Conservation (phyloP, 257 asterid genomes). For the Solanum clarkiae region DNA sequence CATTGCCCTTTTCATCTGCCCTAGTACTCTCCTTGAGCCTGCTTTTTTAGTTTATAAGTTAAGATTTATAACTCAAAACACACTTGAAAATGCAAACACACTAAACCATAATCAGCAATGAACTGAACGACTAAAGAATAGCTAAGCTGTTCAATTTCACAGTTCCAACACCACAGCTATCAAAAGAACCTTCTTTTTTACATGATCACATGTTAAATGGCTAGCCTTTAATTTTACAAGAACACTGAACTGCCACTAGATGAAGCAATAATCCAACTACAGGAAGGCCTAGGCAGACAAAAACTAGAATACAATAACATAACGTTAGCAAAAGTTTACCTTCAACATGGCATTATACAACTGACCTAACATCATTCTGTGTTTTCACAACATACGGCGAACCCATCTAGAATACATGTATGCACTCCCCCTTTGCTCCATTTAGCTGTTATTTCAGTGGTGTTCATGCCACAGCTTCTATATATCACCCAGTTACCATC, state of each 20-base stretch:
- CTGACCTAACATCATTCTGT: constrained; percentile 30
- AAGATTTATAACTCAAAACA: no score
- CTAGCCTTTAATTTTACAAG: constrained; percentile 19
- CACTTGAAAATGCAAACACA: no score
- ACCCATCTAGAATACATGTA: background rate
- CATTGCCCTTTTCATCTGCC: no score
- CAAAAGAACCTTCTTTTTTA: constrained; percentile 11
- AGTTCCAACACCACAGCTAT: background rate
- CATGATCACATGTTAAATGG: constrained; percentile 22
- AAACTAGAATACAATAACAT: constrained; percentile 28
- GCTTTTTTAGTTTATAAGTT: no score
- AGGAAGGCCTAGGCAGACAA: constrained; percentile 9
- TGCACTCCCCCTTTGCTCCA: background rate
- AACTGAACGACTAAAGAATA: background rate
- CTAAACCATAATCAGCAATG: background rate
- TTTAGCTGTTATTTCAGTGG: background rate
- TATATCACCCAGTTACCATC: constrained; percentile 1
- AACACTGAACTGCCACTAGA: constrained; percentile 7
- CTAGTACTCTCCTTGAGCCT: no score
- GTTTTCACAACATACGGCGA: constrained; percentile 12
- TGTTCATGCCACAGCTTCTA: background rate
- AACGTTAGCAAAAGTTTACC: constrained; percentile 9
- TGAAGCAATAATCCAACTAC: constrained; percentile 19
- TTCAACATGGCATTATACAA: constrained; percentile 35
- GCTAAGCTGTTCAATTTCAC: background rate